Base-by-base conservation (phyloP, 805 yeast genomes). In the Debaryomyces castellii region DNA sequence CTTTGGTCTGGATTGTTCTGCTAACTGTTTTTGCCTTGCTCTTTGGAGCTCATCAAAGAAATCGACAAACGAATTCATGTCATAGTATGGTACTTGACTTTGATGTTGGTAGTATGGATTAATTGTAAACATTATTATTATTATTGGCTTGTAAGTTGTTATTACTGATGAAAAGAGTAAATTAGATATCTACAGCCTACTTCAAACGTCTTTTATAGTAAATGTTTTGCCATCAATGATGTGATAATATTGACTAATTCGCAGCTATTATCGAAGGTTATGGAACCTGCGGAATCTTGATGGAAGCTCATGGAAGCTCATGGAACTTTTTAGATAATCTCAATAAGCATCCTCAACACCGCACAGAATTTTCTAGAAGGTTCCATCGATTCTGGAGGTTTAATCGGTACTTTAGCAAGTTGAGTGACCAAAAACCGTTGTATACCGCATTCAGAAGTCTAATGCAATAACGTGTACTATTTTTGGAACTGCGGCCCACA, bases 1-100 rank as follows among this genome's bases (percentile, higher is more conserved):
- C 48, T 59, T 63, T 4, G 73, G 66, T 35, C 47, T 53, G 14
- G 51, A 33, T 25, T 22, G 25, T 25, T 38, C 46, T 12, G 22
- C 32, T 10, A 18, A 35, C 23, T 41, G 41, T 18, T 30, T 18
- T 28, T 37, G 45, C 12, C 20, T 28, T 5, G 28, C 38, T n/a
- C 23, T 43, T 36, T 45, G 36, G 18, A 41, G 5, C 39, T 46
- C 43, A 41, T 43, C 45, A 44, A 44, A 43, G 51, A 44, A 51
- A 22, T 48, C 40, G 22, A 53, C 41, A 24, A 52, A 51, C 6
- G 47, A 34, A 30, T 52, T 46, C n/a, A 53, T 32, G 25, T 53
- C 49, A 32, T 41, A 45, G 20, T 27, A 33, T 22, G 43, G 40
- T 17, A 36, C 38, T 18, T 17, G 24, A 5, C 23, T 12, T 34